Evolutionary conservation across 2,329 filamentous ascomycete genomes (phyloP).

Genomic region (Xylaria hypoxylon): DNA sequence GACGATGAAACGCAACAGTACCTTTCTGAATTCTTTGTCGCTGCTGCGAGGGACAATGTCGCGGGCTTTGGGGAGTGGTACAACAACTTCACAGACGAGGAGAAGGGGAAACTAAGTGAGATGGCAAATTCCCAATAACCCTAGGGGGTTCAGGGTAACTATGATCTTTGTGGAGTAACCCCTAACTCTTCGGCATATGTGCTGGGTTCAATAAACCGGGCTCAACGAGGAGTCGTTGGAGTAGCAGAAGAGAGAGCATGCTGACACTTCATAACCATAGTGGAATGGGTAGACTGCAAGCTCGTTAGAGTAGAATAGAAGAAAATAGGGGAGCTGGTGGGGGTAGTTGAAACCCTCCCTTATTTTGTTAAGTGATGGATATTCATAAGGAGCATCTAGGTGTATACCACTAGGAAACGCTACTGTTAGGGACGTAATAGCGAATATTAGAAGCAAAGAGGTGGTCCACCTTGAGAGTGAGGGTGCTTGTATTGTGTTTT

Average conservation of each 20-base stretch:
- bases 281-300: not conserved
- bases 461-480: not conserved
- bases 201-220: not conserved
- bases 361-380: not conserved
- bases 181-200: not conserved
- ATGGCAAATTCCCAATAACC: constrained; percentile 55
- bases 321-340: not conserved
- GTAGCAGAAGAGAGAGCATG: not conserved
- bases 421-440: not conserved
- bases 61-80: constrained; percentile 70
- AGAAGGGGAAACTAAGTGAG: constrained; percentile 67
- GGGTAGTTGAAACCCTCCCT: not conserved
- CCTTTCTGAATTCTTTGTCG: constrained; percentile 82
- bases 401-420: constrained; percentile 18
- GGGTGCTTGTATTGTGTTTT: not conserved
- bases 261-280: not conserved
- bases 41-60: constrained; percentile 66
- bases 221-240: not conserved
- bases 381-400: not conserved
- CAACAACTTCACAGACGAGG: constrained; percentile 64
- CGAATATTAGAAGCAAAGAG: constrained; percentile 7
- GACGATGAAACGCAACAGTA: constrained; percentile 94
- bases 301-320: not conserved
- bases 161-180: not conserved
- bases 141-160: not conserved